Conservation (phyloP, 441 rosid species). For the Jatropha multifida region DNA sequence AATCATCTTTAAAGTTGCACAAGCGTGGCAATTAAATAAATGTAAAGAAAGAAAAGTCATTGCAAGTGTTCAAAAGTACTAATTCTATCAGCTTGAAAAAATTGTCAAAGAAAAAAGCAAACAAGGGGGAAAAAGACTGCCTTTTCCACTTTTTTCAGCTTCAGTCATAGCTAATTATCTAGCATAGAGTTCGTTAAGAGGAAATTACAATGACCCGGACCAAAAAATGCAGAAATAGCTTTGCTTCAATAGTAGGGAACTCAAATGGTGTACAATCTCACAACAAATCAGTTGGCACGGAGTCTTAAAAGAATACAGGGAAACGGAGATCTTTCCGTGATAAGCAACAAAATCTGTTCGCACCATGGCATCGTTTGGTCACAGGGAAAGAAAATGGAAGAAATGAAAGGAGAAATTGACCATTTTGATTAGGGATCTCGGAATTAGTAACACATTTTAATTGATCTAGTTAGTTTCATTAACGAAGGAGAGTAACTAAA, state of each 20-base stretch:
- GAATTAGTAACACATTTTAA: not conserved
- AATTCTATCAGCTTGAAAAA: slow-evolving; percentile 11
- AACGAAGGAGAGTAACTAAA: not conserved
- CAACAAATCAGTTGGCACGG: not conserved
- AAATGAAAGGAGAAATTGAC: not conserved
- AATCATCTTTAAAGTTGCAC: not conserved
- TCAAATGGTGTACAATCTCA: not conserved
- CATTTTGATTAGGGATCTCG: slow-evolving; percentile 3
- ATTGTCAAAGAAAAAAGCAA: not conserved
- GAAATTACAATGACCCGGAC: not conserved
- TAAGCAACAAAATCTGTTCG: slow-evolving; percentile 1
- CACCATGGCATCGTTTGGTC: not conserved
- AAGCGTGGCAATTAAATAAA: not conserved
- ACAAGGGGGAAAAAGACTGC: not conserved
- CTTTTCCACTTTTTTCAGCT: slow-evolving; percentile 7
- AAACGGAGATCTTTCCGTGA: not conserved
- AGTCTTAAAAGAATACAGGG: not conserved
- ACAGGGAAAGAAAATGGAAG: not conserved
- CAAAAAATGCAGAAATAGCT: slow-evolving; percentile 5
- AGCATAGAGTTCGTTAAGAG: not conserved
- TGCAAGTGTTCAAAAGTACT: slow-evolving; percentile 6
- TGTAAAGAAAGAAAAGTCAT: slow-evolving; percentile 4
- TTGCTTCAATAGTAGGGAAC: not conserved
- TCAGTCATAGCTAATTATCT: not conserved
- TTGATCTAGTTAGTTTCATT: not conserved